A percentile compares a stretch with the other conserved stretches of the same genome.
These are phyloP conservation scores for Saccharomycopsis oosterbeekiorum DNA, from an alignment of 805 yeast species.

Conservation along the genomic window DNA sequence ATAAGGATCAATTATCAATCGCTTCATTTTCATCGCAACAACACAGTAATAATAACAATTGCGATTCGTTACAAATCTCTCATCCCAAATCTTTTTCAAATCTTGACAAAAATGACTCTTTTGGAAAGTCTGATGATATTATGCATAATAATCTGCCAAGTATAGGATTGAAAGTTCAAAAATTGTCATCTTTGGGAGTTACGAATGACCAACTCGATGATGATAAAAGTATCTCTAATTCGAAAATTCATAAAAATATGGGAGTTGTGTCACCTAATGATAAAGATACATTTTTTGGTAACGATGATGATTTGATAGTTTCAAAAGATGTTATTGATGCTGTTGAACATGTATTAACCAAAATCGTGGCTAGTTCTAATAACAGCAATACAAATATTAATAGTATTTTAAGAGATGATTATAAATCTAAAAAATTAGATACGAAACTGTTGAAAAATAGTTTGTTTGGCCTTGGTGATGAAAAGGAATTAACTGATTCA, in stretches of 20 bases:
- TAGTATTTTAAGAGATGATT: not conserved
- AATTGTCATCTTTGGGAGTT: not conserved
- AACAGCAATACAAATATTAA: not conserved
- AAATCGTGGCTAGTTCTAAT: conserved; percentile 31
- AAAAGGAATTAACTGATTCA: not conserved
- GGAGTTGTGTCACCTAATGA: not conserved
- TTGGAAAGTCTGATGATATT: not conserved
- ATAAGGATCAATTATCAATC: not conserved
- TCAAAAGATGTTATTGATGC: conserved; percentile 44
- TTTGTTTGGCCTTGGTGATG: not conserved
- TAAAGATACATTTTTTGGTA: conserved; percentile 11
- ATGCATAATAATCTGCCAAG: not conserved
- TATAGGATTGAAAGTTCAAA: not conserved
- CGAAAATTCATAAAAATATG: not conserved
- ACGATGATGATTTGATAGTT: conserved; percentile 21
- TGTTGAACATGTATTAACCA: conserved; percentile 57
- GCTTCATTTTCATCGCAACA: not conserved
- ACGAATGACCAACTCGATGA: not conserved
- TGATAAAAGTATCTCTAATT: not conserved
- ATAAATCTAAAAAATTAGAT: not conserved
- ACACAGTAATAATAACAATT: not conserved
- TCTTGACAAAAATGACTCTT: not conserved
- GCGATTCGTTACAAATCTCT: not conserved
- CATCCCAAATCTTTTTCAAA: not conserved
- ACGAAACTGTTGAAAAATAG: not conserved